Percentiles rank a stretch among this genome's conserved stretches.
Evolutionary conservation across 345 rosid species (phyloP).

Genomic region (Arabidopsis suecica): DNA sequence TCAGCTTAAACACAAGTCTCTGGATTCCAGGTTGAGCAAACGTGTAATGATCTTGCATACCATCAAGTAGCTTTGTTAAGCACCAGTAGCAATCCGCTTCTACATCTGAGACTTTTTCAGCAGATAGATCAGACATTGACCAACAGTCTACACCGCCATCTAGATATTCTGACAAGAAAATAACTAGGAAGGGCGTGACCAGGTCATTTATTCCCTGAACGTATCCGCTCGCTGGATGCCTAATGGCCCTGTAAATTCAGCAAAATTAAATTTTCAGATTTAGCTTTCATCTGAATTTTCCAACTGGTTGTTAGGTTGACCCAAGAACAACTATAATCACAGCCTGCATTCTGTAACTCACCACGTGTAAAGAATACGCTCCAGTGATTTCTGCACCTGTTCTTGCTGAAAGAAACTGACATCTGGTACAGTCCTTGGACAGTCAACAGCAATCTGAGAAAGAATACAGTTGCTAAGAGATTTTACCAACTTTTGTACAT

Average conservation of each 20-base stretch:
- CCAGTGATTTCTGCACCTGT: slow-evolving; percentile 96
- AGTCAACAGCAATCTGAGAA: slow-evolving; percentile 92
- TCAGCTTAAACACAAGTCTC: slow-evolving; percentile 97
- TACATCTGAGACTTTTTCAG: slow-evolving; percentile 66
- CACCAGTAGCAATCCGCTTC: slow-evolving; percentile 99
- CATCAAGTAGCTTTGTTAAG: slow-evolving; percentile 92
- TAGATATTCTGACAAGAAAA: slow-evolving; percentile 89
- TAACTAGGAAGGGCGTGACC: slow-evolving; percentile 94
- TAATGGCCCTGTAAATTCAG: slow-evolving; percentile 81
- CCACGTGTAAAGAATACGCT: slow-evolving; percentile 99
- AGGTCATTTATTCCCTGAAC: slow-evolving; percentile 99
- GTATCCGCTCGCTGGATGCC: slow-evolving; percentile 99
- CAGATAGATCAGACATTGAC: slow-evolving; percentile 73
- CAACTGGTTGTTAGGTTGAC: not conserved
- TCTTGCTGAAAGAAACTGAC: slow-evolving; percentile 91
- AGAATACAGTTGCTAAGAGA: slow-evolving; percentile 27
- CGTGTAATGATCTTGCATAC: slow-evolving; percentile 99
- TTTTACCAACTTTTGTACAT: slow-evolving; percentile 12
- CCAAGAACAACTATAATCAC: not conserved
- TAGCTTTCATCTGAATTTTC: slow-evolving; percentile 8
- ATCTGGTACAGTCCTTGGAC: slow-evolving; percentile 98
- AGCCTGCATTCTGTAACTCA: slow-evolving; percentile 45
- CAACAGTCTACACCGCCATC: slow-evolving; percentile 79
- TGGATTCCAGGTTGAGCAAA: slow-evolving; percentile 99
- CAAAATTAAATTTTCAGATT: not conserved